phyloP scores from a whole-genome alignment of 805 yeast genomes.

The Isabelozyma heimii region DNA sequence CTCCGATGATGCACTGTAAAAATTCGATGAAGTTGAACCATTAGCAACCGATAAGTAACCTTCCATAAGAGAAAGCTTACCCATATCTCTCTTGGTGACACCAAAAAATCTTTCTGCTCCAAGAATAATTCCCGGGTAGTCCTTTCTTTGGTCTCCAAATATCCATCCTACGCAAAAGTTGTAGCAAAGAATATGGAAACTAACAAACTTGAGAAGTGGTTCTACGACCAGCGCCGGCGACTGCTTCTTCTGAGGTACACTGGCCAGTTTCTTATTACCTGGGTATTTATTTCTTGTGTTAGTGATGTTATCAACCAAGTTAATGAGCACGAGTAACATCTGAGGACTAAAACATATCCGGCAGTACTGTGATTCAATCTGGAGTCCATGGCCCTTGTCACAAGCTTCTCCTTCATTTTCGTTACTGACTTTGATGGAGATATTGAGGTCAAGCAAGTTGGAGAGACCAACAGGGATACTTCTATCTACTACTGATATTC shows the following conservation, averaged over 20 bases:
- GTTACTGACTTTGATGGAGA: slow-evolving; percentile 44
- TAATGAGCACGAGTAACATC: slow-evolving; percentile 39
- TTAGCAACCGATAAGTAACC: slow-evolving; percentile 72
- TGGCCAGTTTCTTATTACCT: not conserved
- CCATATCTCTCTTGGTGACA: slow-evolving; percentile 56
- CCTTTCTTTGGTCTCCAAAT: slow-evolving; percentile 46
- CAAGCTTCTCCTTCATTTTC: slow-evolving; percentile 16
- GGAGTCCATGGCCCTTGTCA: slow-evolving; percentile 24
- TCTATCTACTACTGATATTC: slow-evolving; percentile 38
- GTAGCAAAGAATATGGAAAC: slow-evolving; percentile 59
- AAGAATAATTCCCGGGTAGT: slow-evolving; percentile 67
- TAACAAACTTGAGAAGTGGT: slow-evolving; percentile 27
- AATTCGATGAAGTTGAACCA: slow-evolving; percentile 50
- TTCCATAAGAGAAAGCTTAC: slow-evolving; percentile 65
- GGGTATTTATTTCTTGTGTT: not conserved
- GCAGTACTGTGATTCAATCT: slow-evolving; percentile 56
- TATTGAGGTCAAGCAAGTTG: slow-evolving; percentile 41
- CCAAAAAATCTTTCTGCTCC: slow-evolving; percentile 78
- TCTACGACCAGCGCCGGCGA: not conserved
- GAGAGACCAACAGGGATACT: slow-evolving; percentile 41
- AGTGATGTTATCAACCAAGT: slow-evolving; percentile 24
- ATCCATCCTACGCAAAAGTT: slow-evolving; percentile 79
- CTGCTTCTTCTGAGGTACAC: not conserved
- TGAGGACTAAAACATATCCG: slow-evolving; percentile 58
- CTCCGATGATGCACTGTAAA: slow-evolving; percentile 48